Evolutionary conservation across 1,139 yeast species (phyloP).

Genomic region (Lodderomyces parapsilosis): DNA sequence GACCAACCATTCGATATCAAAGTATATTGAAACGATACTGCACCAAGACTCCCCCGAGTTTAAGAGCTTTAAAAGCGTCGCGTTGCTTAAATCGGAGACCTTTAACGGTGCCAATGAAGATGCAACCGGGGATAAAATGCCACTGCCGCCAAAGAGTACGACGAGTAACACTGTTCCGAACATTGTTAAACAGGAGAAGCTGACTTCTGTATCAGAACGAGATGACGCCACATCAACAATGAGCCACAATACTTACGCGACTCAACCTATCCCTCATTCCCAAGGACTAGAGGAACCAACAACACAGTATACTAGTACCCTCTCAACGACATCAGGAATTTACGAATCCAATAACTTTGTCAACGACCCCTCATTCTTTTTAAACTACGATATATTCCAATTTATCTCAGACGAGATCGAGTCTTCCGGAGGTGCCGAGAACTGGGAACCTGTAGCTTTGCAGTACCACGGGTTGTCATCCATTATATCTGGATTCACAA

Average conservation of each 20-base stretch:
- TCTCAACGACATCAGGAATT: not conserved
- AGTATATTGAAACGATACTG: not conserved
- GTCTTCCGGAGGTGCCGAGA: conserved; percentile 8
- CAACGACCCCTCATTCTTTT: conserved; percentile 19
- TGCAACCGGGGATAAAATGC: not conserved
- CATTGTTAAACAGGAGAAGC: not conserved
- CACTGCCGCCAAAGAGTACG: conserved; percentile 3
- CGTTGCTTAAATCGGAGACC: not conserved
- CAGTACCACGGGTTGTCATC: conserved; percentile 25
- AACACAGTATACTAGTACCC: not conserved
- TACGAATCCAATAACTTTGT: conserved; percentile 8
- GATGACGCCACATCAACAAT: not conserved
- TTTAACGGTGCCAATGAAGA: not conserved
- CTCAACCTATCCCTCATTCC: not conserved
- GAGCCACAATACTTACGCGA: not conserved
- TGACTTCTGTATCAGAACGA: not conserved
- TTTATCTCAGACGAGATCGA: conserved; percentile 21
- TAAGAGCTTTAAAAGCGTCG: not conserved
- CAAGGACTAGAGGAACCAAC: not conserved
- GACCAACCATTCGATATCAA: conserved; percentile 13
- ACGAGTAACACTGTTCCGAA: not conserved
- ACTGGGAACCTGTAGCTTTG: conserved; percentile 23
- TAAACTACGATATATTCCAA: conserved; percentile 20
- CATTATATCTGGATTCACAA: conserved; percentile 23
- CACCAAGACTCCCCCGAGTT: conserved; percentile 1